Evolutionary conservation across 371 early-diverging fungal genomes (phyloP), one percentile per base, ranked within the genome.

Genomic region (Rhizopus sp.): DNA sequence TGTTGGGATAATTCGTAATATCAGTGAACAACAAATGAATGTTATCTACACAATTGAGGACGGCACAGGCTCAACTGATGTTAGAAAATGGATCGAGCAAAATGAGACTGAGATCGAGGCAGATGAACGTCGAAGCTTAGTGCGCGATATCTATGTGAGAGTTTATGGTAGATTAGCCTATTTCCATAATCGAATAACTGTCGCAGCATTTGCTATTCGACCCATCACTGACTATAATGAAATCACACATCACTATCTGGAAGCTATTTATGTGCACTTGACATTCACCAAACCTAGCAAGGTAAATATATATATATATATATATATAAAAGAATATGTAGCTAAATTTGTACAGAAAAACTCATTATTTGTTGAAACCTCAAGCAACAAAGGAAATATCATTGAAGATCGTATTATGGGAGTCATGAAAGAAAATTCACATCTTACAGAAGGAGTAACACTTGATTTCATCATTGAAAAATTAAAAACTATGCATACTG

Each of bases 21-120:
- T 86, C 9, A 61, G 55, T 35, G 69, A 72, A 47, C 79, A 78
- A 41, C 68, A 85, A 7, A 85, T 86, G 53, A 77, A 83, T 54
- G 55, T 75, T 15, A 69, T 73, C 13, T 93, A 89, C 64, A 69
- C 71, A 16, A 59, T 94, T 23, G 89, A 93, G 49, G 95, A 94
- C 62, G 93, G 92, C 7, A 88, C 92, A 12, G 90, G 88, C 16
- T 61, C 61, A 47, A 76, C 89, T 15, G 93, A 92, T 40, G 87
- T 85, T 29, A 79, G 82, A 55, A 71, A 80, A 57, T 93, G 84
- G 84, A 31, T 81, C 15, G 81, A 84, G 30, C 66, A 67, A 34
- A 63, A 63, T 52, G 76, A 72, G 34, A 63, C 57, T 16, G 59
- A 62, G 7, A 77, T 69, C 7, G 75, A 70, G 32, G 62, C 57